Evolutionary conservation across 495 filamentous ascomycete genomes (phyloP), one percentile per base, ranked within the genome.

Genomic region (Astrothelium subdiscretum): DNA sequence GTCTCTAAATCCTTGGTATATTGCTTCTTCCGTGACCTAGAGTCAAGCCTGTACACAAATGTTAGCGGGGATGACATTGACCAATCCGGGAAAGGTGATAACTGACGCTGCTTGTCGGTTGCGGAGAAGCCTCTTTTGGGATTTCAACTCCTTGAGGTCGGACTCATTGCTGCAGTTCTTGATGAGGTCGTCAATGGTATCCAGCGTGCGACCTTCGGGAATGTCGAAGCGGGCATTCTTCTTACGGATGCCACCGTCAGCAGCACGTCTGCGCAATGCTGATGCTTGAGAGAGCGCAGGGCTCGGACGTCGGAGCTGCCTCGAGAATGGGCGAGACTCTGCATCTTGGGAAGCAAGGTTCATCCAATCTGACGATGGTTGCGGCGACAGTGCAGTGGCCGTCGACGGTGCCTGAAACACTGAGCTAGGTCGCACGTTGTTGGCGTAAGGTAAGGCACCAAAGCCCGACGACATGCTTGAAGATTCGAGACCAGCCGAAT

Each of bases 191-290:
- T 99, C 94, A 77, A 99, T 97, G 74, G 96, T 97, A 78, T 82
- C 85, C 64, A 97, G 82, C 66, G 89, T 97, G 48, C 92, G 83
- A 77, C 96, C 95, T 12, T 89, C 85, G 3, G 94, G 94, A 64
- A 99, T 97, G 71, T 97, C 94, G 75, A 99, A 96, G 54, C 95
- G 87, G 67, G 92, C 92, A 69, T 99, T 99, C 87, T 97, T 97
- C 86, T 99, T 99, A 66, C 95, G 85, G 76, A 97, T 95, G 57
- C 94, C 94, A 70, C 87, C 48, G 90, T 87, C 59, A 88, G 83
- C 48, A 96, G 57, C 95, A 86, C 67, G 92, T 91, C 69, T 97
- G 97, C 87, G 97, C 97, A 86, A 97, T 97, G 67, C 95, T 85
- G 76, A 97, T 95, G 57, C 94, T 95, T 71, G 87, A 43, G 91